Evolutionary conservation across 2,329 filamentous ascomycete species (phyloP), one percentile per base, ranked within the genome.

Genomic region (Colletotrichum graminicola): DNA sequence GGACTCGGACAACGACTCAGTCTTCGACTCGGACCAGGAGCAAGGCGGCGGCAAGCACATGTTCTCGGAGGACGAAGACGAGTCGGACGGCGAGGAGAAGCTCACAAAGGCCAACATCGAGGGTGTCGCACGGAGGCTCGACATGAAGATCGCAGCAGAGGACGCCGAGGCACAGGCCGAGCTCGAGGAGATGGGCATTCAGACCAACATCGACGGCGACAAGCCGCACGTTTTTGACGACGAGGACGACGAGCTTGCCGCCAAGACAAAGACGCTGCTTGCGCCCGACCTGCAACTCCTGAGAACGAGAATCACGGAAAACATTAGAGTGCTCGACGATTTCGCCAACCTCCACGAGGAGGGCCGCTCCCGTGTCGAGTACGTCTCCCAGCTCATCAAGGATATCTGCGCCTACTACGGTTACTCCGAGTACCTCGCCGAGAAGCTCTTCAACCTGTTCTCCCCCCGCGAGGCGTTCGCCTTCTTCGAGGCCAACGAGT

Each of bases 401-500:
- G 96, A 99, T 78, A 93, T 98, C 71, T 98, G 94, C 84, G 90
- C 92, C 67, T 99, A 99, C 86, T 99, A 99, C 80, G 95, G 95
- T 72, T 99, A 99, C 85, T 97, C 93, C 4, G 90, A 92, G 47
- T 98, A 92, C 83, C 88, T 99, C n/a, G 96, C 95, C 5, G 94
- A 97, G 82, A 99, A 98, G 86, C 90, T 99, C 21, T 94, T 95
- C 84, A 92, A 92, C 78, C 90, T 99, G 8, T 98, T 99, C 84
- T 91, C 94, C 1, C 94, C 96, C 0, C 91, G 92, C 76, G 96
- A 99, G 84, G 96, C 96, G 0, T 97, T 98, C 76, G 95, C 95
- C 66, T 99, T 99, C 84, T 98, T 99, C 84, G 96, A 99, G 84
- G 95, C 95, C 77, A 99, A 99, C 90, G 96, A 99, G 84, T 94